These are phyloP conservation scores for Haplosporangium sp. DNA, from an alignment of 371 early-diverging fungal species.

Conservation along the genomic window DNA sequence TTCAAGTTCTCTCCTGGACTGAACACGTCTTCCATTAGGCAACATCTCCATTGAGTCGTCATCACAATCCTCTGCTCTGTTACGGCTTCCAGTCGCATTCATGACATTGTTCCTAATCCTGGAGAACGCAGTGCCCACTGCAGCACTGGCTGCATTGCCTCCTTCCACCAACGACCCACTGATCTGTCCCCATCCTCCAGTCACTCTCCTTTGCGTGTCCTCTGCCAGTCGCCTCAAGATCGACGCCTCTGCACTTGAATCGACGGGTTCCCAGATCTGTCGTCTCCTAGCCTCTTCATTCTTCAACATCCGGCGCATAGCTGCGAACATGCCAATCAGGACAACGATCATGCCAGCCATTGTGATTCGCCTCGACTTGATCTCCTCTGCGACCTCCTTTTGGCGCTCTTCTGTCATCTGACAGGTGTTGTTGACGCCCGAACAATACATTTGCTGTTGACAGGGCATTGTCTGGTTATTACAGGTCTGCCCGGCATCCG, in stretches of 20 bases:
- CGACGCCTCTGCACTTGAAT: slow-evolving; percentile 52
- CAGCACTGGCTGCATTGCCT: slow-evolving; percentile 46
- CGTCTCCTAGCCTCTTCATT: slow-evolving; percentile 49
- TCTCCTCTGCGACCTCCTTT: slow-evolving; percentile 34
- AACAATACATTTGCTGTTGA: slow-evolving; percentile 20
- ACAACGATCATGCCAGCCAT: slow-evolving; percentile 53
- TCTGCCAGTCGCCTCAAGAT: slow-evolving; percentile 47
- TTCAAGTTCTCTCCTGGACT: slow-evolving; percentile 47
- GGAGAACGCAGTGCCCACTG: slow-evolving; percentile 47
- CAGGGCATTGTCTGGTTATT: slow-evolving; percentile 48
- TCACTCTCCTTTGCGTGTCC: slow-evolving; percentile 47
- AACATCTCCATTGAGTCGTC: slow-evolving; percentile 50
- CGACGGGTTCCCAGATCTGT: slow-evolving; percentile 55
- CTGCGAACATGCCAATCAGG: slow-evolving; percentile 50
- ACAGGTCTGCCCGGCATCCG: slow-evolving; percentile 25
- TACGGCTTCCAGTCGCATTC: slow-evolving; percentile 22
- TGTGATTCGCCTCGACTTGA: slow-evolving; percentile 41
- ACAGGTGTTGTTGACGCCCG: slow-evolving; percentile 37
- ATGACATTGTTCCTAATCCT: slow-evolving; percentile 50
- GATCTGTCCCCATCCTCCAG: slow-evolving; percentile 53
- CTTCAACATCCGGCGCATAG: slow-evolving; percentile 53
- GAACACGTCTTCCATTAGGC: slow-evolving; percentile 42
- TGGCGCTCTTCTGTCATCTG: slow-evolving; percentile 34
- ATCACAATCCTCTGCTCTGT: slow-evolving; percentile 43
- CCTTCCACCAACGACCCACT: slow-evolving; percentile 47